Percentiles rank a stretch among this genome's conserved stretches.
phyloP scores from a whole-genome alignment of 2,329 filamentous ascomycete species.

The Cladophialophora psammophila region DNA sequence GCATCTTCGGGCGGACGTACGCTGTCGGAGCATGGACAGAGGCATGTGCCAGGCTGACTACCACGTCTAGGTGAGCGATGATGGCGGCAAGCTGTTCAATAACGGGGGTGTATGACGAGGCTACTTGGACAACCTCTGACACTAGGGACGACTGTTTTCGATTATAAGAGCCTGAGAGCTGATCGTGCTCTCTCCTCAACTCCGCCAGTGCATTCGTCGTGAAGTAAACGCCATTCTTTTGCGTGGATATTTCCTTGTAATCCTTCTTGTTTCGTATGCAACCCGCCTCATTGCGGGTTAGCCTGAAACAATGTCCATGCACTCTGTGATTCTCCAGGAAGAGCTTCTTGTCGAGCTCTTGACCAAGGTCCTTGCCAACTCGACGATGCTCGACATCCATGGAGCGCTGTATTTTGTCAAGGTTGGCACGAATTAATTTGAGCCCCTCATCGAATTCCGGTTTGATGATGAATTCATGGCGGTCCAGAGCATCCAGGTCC shows the following conservation, averaged over 20 bases:
- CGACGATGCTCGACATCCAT: constrained; percentile 83
- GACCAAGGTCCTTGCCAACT: constrained; percentile 80
- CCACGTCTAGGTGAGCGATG: constrained; percentile 92
- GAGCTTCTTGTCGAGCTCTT: constrained; percentile 97
- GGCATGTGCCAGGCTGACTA: constrained; percentile 90
- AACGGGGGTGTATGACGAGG: constrained; percentile 92
- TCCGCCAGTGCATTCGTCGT: constrained; percentile 83
- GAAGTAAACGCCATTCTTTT: constrained; percentile 99
- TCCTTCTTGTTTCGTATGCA: constrained; percentile 90
- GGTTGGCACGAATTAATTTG: constrained; percentile 85
- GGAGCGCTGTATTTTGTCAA: constrained; percentile 81
- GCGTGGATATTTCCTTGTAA: constrained; percentile 95
- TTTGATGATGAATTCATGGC: constrained; percentile 99
- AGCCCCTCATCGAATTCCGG: constrained; percentile 94
- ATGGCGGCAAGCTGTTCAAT: constrained; percentile 87
- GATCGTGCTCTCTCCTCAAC: constrained; percentile 88
- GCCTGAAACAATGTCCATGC: constrained; percentile 94
- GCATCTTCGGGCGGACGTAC: constrained; percentile 90
- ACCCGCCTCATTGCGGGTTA: constrained; percentile 87
- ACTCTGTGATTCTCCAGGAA: constrained; percentile 96
- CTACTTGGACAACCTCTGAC: constrained; percentile 89
- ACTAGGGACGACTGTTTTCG: constrained; percentile 91
- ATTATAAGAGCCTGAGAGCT: constrained; percentile 93
- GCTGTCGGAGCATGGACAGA: constrained; percentile 90
- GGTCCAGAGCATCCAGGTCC: constrained; percentile 91